Evolutionary conservation across 164 flowering plant species (phyloP), one percentile per base, ranked within the genome.

Genomic region (Vitis rupestris): DNA sequence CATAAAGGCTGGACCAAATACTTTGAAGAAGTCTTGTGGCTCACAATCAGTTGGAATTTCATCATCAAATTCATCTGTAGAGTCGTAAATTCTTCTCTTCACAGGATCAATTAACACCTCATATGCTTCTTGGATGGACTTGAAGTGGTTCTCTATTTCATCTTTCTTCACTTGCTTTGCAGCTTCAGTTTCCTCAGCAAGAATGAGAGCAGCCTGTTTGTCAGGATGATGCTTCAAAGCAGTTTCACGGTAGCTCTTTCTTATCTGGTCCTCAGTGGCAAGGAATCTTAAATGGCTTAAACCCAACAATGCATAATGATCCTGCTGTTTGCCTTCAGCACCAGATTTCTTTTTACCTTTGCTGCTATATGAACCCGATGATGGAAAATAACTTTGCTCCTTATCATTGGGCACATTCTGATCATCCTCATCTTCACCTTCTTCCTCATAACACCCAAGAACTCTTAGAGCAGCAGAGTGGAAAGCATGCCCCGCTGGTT

Each of bases 1-100:
- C 92, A 88, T 78, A 77, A 94, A 92, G 66, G 92, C 98, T 15
- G 97, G 97, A 69, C 92, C 92, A 77, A 87, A 94, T 13, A 94
- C 97, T 84, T 92, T 92, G 75, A 74, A 94, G 78, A 94, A 94
- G 71, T 92, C 98, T 57, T 85, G 87, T 8, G 93, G 95, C 11
- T 90, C 85, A 82, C 97, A 94, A 14, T 93, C 97, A 10, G 84
- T 72, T 1, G 98, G 98, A 16, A 84, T 74, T 59, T 80, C 97
- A 81, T 94, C 98, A 79, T 94, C 98, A 86, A 94, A 94, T 76
- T 94, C 98, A 81, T 94, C 98, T 0, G 98, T 85, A 31, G 98
- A 94, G 58, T 94, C 98, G 77, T 92, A 94, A 29, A 90, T 84
- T 72, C 98, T 88, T 80, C 97, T 89, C 84, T 79, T 94, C 59